Conservation (phyloP, 192 early-diverging fungal genomes). For the Podila horticola region DNA sequence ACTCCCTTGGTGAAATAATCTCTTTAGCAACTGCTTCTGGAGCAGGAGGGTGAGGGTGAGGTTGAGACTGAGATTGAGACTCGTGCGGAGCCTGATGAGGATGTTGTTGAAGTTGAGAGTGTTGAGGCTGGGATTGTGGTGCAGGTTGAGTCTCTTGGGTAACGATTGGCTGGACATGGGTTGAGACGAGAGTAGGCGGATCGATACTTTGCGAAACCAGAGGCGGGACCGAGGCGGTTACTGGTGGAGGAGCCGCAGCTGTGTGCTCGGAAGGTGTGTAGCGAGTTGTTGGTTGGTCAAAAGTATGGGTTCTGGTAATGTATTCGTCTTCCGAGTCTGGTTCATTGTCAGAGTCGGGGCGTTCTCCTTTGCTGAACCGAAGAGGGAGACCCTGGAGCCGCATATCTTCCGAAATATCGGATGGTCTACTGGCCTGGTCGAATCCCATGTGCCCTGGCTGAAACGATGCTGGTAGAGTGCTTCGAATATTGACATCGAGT, state of each 20-base stretch:
- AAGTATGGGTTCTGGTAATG: not conserved
- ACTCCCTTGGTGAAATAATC: too few species aligned
- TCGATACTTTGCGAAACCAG: not conserved
- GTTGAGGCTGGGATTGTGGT: too few species aligned
- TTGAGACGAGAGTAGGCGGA: not conserved
- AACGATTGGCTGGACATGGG: too few species aligned
- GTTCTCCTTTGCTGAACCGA: not conserved
- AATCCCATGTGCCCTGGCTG: not conserved
- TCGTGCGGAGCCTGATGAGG: too few species aligned
- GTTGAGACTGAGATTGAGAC: too few species aligned
- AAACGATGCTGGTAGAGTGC: not conserved
- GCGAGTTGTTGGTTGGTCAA: not conserved
- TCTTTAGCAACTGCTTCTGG: too few species aligned
- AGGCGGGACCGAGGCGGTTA: not conserved
- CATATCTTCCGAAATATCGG: not conserved
- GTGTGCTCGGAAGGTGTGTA: not conserved
- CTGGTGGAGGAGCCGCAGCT: not conserved
- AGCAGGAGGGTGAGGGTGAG: too few species aligned
- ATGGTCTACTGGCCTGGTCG: not conserved
- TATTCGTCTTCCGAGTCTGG: slow-evolving; percentile 2
- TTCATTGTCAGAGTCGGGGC: not conserved
- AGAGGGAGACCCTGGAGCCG: not conserved
- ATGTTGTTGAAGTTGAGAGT: too few species aligned
- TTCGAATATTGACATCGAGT: not conserved
- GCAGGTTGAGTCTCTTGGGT: too few species aligned